Evolutionary conservation across 1,284 basidiomycete species (phyloP).

Genomic region (Heimioporus retisporus): DNA sequence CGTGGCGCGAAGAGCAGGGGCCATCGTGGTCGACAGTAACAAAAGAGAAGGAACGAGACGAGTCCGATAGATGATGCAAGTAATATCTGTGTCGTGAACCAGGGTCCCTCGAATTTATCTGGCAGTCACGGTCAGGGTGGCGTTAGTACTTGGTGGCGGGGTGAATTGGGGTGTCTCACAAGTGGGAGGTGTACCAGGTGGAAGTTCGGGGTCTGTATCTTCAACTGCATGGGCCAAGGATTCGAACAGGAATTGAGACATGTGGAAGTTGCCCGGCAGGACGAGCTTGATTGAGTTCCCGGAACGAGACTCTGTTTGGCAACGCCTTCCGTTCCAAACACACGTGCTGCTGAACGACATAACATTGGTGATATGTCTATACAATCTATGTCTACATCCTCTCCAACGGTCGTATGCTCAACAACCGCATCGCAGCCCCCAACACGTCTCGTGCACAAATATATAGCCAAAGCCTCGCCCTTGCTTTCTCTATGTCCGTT

Average conservation of each 20-base stretch:
- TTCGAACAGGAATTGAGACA: background rate
- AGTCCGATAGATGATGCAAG: slow-evolving; percentile 87
- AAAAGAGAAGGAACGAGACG: slow-evolving; percentile 88
- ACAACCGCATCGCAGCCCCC: slow-evolving; percentile 85
- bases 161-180: slow-evolving; percentile 46
- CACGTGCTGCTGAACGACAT: too few relatives aligned
- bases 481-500: slow-evolving; percentile 79
- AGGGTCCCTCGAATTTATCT: slow-evolving; percentile 89
- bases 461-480: slow-evolving; percentile 94
- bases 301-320: slow-evolving; percentile 17
- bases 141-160: slow-evolving; percentile 3
- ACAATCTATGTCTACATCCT: slow-evolving; percentile 75
- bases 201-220: slow-evolving; percentile 47
- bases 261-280: slow-evolving; percentile 3
- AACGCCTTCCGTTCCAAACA: slow-evolving; percentile 11
- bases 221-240: slow-evolving; percentile 18
- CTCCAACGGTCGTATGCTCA: slow-evolving; percentile 92
- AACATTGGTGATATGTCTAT: too few relatives aligned
- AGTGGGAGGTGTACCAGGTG: slow-evolving; percentile 70
- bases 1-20: slow-evolving; percentile 92
- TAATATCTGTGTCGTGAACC: slow-evolving; percentile 92
- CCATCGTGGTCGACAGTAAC: slow-evolving; percentile 88
- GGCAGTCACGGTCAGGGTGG: slow-evolving; percentile 3
- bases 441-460: slow-evolving; percentile 91
- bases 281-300: too few relatives aligned